Evolutionary conservation across 2,329 filamentous ascomycete species (phyloP).

Genomic region (Aulographum hederae): DNA sequence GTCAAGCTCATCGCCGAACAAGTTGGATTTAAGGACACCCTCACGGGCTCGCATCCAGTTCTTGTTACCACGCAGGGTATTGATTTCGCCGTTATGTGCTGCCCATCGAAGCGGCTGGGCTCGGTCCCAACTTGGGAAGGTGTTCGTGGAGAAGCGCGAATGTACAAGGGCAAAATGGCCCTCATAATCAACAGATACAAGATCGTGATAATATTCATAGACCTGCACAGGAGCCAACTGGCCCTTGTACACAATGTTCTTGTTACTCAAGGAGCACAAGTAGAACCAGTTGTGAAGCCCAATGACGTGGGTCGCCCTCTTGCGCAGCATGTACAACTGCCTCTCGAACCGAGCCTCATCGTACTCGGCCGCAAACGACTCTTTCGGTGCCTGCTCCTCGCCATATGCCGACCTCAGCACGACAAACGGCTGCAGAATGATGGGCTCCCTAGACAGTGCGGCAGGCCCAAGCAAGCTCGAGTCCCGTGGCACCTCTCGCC

Average conservation of each 20-base stretch:
- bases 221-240: slow-evolving; percentile 89
- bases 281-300: slow-evolving; percentile 98
- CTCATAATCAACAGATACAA: slow-evolving; percentile 94
- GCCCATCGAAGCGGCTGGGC: slow-evolving; percentile 93
- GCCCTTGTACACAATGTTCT: slow-evolving; percentile 98
- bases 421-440: slow-evolving; percentile 89
- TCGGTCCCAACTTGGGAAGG: slow-evolving; percentile 95
- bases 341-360: slow-evolving; percentile 77
- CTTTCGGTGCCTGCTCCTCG: slow-evolving; percentile 57
- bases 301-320: slow-evolving; percentile 86
- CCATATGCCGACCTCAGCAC: slow-evolving; percentile 77
- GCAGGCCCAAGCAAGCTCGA: slow-evolving; percentile 84
- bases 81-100: slow-evolving; percentile 97
- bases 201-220: slow-evolving; percentile 94
- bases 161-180: slow-evolving; percentile 93
- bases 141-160: slow-evolving; percentile 95
- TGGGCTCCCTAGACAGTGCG: slow-evolving; percentile 82
- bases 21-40: slow-evolving; percentile 79
- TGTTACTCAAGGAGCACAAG: slow-evolving; percentile 87
- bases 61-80: slow-evolving; percentile 93
- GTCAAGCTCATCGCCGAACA: slow-evolving; percentile 87
- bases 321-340: slow-evolving; percentile 85
- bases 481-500: slow-evolving; percentile 89
- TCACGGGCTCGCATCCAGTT: slow-evolving; percentile 99
- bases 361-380: slow-evolving; percentile 61